A percentile compares a stretch with the other conserved stretches of the same genome.
These are phyloP conservation scores for Cercospora citrullina DNA, from an alignment of 2,329 filamentous ascomycete species.

Conservation along the genomic window DNA sequence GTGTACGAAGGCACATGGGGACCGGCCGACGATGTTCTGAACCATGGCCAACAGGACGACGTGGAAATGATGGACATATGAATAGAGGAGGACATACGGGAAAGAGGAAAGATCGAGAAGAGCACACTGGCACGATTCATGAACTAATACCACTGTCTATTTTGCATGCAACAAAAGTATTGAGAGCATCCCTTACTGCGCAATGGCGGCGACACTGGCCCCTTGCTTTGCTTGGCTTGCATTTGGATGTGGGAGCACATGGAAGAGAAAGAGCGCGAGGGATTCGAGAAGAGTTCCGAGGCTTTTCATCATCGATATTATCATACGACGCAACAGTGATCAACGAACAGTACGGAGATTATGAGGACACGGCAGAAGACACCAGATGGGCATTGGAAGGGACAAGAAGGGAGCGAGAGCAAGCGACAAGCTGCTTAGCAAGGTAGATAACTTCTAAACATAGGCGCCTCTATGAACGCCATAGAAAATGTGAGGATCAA, in stretches of 20 bases:
- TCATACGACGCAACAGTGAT: neutral
- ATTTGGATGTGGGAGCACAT: slow-evolving; percentile 1
- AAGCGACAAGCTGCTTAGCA: neutral
- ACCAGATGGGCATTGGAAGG: neutral
- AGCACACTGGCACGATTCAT: neutral
- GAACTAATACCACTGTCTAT: neutral
- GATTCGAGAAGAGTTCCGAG: neutral
- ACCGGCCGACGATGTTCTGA: slow-evolving; percentile 65
- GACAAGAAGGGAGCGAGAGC: neutral
- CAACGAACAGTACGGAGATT: slow-evolving; percentile 2
- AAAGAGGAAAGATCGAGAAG: neutral
- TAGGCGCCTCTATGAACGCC: slow-evolving; percentile 3
- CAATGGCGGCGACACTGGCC: neutral
- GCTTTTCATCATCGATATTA: neutral
- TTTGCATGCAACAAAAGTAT: neutral
- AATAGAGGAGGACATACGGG: slow-evolving; percentile 11
- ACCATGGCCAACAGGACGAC: slow-evolving; percentile 47
- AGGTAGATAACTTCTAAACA: neutral
- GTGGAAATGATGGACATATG: slow-evolving; percentile 63
- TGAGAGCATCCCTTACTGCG: slow-evolving; percentile 15
- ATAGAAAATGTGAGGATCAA: slow-evolving; percentile 36
- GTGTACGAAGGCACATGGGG: slow-evolving; percentile 97
- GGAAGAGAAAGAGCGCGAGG: neutral
- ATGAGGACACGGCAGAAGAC: slow-evolving; percentile 1
- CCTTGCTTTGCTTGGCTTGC: slow-evolving; percentile 3